These are phyloP conservation scores for Cystobasidiaceae sp. DNA, from an alignment of 1,284 basidiomycete species.

Conservation along the genomic window DNA sequence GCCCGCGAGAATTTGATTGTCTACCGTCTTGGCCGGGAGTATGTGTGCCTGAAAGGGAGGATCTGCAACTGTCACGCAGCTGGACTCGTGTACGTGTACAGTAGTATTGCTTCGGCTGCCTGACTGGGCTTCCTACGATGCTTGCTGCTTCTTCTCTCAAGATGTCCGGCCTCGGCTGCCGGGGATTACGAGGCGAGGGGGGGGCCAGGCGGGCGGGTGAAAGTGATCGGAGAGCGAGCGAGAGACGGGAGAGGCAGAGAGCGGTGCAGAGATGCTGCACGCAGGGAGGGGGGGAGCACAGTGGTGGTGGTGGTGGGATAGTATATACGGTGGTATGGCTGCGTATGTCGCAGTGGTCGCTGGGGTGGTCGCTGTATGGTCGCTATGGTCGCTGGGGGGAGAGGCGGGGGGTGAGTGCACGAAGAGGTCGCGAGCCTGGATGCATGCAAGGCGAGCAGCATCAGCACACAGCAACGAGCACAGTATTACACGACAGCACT, in stretches of 20 bases:
- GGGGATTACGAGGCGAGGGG: background rate
- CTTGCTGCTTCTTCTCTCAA: background rate
- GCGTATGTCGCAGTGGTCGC: constrained; percentile 11
- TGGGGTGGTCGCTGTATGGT: constrained; percentile 28
- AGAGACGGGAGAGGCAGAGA: too few species aligned
- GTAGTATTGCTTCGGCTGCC: background rate
- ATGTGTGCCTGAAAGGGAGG: too few species aligned
- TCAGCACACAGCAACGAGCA: background rate
- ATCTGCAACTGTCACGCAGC: too few species aligned
- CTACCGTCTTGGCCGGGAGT: too few species aligned
- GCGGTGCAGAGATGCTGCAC: too few species aligned
- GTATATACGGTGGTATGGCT: background rate
- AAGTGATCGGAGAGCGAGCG: too few species aligned
- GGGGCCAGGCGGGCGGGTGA: too few species aligned
- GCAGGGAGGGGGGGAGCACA: too few species aligned
- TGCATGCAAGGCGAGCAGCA: background rate
- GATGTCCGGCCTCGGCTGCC: background rate
- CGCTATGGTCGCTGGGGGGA: too few species aligned
- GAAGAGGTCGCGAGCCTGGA: constrained; percentile 23
- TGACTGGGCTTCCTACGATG: background rate
- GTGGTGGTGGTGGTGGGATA: background rate
- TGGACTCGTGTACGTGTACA: too few species aligned
- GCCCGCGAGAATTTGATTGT: too few species aligned
- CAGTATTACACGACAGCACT: background rate
- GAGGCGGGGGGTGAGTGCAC: constrained; percentile 21